phyloP scores from a whole-genome alignment of 192 early-diverging fungal genomes.

The Gamsiella multidivaricata region DNA sequence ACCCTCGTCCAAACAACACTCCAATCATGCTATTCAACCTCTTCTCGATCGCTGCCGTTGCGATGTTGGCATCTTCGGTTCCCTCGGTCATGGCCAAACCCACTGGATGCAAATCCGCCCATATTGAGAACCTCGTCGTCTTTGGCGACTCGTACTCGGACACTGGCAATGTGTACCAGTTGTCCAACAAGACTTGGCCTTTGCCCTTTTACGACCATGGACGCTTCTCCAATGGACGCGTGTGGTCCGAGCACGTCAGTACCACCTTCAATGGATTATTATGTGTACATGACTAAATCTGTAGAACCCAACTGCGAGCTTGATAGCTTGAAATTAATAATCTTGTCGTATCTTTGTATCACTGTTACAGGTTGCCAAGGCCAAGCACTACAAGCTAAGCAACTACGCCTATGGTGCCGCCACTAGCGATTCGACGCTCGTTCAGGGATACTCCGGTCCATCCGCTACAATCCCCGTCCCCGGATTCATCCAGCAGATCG shows the following conservation, averaged over 20 bases:
- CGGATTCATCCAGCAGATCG: slow-evolving; percentile 42
- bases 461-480: slow-evolving; percentile 26
- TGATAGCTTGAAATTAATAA: too few relatives aligned
- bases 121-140: slow-evolving; percentile 56
- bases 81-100: background rate
- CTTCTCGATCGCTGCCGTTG: slow-evolving; percentile 4
- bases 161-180: slow-evolving; percentile 53
- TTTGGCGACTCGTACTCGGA: slow-evolving; percentile 71
- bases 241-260: slow-evolving; percentile 60
- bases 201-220: slow-evolving; percentile 32
- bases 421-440: slow-evolving; percentile 37
- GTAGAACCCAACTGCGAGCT: too few relatives aligned
- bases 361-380: slow-evolving; percentile 15
- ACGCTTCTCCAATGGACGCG: slow-evolving; percentile 60
- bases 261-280: background rate
- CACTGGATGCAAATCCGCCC: too few relatives aligned
- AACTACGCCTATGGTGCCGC: slow-evolving; percentile 59
- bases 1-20: background rate
- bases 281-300: too few relatives aligned
- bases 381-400: slow-evolving; percentile 20
- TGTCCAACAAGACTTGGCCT: slow-evolving; percentile 38
- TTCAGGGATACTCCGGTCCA: slow-evolving; percentile 37
- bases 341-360: background rate
- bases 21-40: slow-evolving; percentile 14
- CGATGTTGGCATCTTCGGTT: background rate